Conservation (phyloP, 2,329 filamentous ascomycete genomes). For the Cladosporium velox region DNA sequence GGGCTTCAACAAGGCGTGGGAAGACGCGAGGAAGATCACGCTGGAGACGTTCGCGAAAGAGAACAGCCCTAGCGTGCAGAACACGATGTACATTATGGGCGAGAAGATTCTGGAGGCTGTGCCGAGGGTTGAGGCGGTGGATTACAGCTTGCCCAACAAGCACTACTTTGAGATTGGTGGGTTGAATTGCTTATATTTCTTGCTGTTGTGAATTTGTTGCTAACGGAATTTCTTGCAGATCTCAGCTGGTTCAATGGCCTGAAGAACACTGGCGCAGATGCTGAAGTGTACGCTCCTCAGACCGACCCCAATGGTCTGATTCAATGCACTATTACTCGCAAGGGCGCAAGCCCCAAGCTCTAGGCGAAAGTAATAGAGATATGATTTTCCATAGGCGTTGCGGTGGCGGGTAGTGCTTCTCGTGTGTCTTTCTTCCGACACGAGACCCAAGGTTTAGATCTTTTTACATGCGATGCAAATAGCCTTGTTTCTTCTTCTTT, state of each 20-base stretch:
- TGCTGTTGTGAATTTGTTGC: not conserved
- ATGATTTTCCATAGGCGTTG: not conserved
- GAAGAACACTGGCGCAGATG: slow-evolving; percentile 93
- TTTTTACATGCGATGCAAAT: slow-evolving; percentile 5
- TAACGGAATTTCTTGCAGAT: slow-evolving; percentile 54
- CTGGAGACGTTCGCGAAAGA: slow-evolving; percentile 88
- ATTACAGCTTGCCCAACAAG: slow-evolving; percentile 92
- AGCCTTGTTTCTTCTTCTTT: not conserved
- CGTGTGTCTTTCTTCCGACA: not conserved
- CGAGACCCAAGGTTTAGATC: not conserved
- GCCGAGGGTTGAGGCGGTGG: slow-evolving; percentile 70
- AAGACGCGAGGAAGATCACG: slow-evolving; percentile 78
- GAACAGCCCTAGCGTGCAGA: slow-evolving; percentile 88
- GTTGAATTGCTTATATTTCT: slow-evolving; percentile 38
- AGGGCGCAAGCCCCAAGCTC: slow-evolving; percentile 32
- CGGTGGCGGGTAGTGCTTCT: not conserved
- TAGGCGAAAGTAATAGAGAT: not conserved
- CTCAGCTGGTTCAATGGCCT: slow-evolving; percentile 94
- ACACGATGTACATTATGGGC: slow-evolving; percentile 99
- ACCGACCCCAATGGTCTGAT: slow-evolving; percentile 93
- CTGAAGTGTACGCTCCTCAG: slow-evolving; percentile 93
- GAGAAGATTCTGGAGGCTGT: slow-evolving; percentile 78
- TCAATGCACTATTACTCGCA: slow-evolving; percentile 80
- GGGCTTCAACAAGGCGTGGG: slow-evolving; percentile 78
- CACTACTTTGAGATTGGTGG: slow-evolving; percentile 96